Percentiles rank a stretch among this genome's conserved stretches.
Conservation (phyloP, 106 monocot genomes). For the Iris macrosiphon region DNA sequence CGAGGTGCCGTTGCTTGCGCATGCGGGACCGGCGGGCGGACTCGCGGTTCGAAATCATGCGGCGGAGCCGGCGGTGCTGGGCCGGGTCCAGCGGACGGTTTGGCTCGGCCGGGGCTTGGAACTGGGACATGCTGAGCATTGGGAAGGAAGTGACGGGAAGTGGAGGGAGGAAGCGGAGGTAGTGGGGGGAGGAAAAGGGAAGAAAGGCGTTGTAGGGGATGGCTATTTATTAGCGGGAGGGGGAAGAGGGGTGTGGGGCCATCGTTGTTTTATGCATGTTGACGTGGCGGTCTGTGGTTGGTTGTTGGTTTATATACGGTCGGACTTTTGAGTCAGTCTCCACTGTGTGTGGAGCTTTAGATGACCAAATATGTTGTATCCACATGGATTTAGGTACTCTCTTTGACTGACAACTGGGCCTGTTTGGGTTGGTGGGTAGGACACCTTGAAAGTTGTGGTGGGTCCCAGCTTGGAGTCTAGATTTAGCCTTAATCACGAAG, state of each 20-base stretch:
- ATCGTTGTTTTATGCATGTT: neutral
- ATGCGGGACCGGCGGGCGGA: constrained; percentile 34
- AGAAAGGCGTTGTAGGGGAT: constrained; percentile 1
- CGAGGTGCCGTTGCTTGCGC: constrained; percentile 30
- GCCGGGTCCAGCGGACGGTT: neutral
- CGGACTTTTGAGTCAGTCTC: no score
- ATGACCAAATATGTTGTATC: no score
- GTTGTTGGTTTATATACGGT: no score
- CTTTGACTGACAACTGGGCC: no score
- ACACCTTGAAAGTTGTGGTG: no score
- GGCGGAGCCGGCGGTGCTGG: constrained; percentile 15
- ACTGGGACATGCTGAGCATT: neutral
- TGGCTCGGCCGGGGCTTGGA: neutral
- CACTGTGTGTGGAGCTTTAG: no score
- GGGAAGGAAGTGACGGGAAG: neutral
- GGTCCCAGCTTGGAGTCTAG: no score
- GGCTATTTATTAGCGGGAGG: constrained; percentile 10
- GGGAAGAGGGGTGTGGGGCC: neutral
- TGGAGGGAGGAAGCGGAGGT: neutral
- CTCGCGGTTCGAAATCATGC: constrained; percentile 31
- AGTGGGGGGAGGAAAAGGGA: constrained; percentile 23
- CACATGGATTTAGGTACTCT: no score
- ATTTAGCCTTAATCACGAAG: no score
- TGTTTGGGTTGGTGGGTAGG: no score
- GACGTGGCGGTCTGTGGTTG: no score